Evolutionary conservation across 306 rosid species (phyloP), one percentile per base, ranked within the genome.

Genomic region (Coriaria nepalensis): DNA sequence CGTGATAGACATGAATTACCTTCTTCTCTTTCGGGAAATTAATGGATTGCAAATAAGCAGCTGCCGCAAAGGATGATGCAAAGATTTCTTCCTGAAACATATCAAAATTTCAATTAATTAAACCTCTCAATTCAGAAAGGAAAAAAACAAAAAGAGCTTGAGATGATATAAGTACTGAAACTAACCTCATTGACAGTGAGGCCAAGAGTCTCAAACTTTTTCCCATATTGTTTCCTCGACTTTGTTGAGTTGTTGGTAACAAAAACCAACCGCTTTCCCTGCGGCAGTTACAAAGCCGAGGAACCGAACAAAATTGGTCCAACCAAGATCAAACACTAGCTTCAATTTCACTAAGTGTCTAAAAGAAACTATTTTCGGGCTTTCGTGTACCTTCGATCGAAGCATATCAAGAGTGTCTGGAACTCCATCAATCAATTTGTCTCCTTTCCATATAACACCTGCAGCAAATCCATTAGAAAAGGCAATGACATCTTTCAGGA

Each of bases 371-470:
- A 20, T 20, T 20, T 20, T 20, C 29, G 29, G 29, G 29, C 1
- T 20, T 20, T 39, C 40, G 4, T 37, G 13, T 56, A 90, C 98
- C 98, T 92, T 92, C 50, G 94, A 63, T 2, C 96, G 82, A 46
- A 92, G 96, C 87, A 92, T 20, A 51, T 92, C 98, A 59, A 92
- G 87, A 2, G 98, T 92, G 59, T 77, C 83, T 9, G 98, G 96
- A 45, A 92, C 98, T 58, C 98, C 96, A 54, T 73, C 92, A 41
- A 92, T 92, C 38, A 92, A 82, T 38, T 69, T 92, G 51, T 92
- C 98, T 40, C 98, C 98, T 66, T 92, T 85, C 98, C 98, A 92
- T 75, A 92, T 92, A 69, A 92, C 98, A 45, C 98, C 98, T 92
- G 74, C 68, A 66, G 55, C 60, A 32, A 11, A 68, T 37, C 13